These are phyloP conservation scores for Aspergillus sp. DNA, from an alignment of 2,329 filamentous ascomycete genomes.

Conservation along the genomic window DNA sequence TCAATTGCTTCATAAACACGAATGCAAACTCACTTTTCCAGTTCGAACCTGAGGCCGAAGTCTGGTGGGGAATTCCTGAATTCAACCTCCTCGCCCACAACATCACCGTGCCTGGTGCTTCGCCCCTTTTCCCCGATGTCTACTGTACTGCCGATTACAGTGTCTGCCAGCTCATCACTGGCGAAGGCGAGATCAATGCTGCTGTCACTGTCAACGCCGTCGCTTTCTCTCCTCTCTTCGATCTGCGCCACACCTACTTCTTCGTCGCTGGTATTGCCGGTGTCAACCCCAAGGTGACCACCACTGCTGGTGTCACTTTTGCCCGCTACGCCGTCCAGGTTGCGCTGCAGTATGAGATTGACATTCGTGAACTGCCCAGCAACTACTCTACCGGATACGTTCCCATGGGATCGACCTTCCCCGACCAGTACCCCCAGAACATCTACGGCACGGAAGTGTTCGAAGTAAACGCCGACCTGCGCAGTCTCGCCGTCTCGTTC, in stretches of 20 bases:
- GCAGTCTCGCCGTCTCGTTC: conserved; percentile 48
- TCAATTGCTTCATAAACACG: not conserved
- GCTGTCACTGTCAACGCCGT: conserved; percentile 62
- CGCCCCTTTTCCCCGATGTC: conserved; percentile 59
- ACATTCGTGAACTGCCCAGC: conserved; percentile 61
- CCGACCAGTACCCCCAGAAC: conserved; percentile 53
- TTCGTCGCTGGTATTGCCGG: conserved; percentile 68
- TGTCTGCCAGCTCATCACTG: conserved; percentile 66
- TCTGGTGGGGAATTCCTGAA: conserved; percentile 57
- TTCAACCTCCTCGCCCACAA: conserved; percentile 54
- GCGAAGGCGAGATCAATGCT: conserved; percentile 71
- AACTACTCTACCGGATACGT: conserved; percentile 67
- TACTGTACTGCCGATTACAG: conserved; percentile 58
- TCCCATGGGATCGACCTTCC: conserved; percentile 54
- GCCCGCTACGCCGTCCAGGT: conserved; percentile 68
- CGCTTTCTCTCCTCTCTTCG: conserved; percentile 57
- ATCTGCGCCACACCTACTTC: conserved; percentile 66
- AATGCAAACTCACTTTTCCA: conserved; percentile 20
- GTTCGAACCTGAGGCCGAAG: conserved; percentile 59
- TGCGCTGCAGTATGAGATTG: conserved; percentile 71
- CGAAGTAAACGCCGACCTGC: conserved; percentile 58
- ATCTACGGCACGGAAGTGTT: conserved; percentile 68
- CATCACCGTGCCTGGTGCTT: conserved; percentile 58
- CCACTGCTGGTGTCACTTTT: conserved; percentile 63
- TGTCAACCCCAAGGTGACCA: conserved; percentile 64